Evolutionary conservation across 176 grass and related monocot genomes (phyloP).

Genomic region (Triticum turgidum): DNA sequence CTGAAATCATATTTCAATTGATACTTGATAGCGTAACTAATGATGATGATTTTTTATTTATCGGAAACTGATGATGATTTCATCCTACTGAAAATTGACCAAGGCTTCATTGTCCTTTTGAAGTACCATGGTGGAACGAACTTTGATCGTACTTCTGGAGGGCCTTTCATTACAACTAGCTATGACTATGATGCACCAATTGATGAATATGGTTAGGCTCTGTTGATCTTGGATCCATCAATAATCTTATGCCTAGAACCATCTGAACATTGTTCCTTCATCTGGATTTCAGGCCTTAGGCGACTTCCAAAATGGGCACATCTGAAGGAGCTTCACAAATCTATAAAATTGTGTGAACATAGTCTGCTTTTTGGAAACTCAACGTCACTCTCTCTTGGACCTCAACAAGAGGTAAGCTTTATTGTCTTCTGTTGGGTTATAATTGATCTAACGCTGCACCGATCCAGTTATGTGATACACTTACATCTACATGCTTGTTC

Average conservation of each 20-base stretch:
- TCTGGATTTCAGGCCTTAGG: slow-evolving; percentile 57
- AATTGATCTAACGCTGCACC: neutral
- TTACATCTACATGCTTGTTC: neutral
- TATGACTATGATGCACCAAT: slow-evolving; percentile 99
- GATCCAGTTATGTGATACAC: neutral
- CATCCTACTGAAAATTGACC: slow-evolving; percentile 19
- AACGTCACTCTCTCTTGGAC: slow-evolving; percentile 50
- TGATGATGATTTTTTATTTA: neutral
- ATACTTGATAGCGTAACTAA: neutral
- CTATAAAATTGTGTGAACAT: slow-evolving; percentile 84
- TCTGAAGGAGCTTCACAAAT: slow-evolving; percentile 90
- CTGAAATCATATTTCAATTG: slow-evolving; percentile 11
- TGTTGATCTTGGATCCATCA: slow-evolving; percentile 15
- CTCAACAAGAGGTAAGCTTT: slow-evolving; percentile 72
- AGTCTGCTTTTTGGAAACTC: slow-evolving; percentile 75
- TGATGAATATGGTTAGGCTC: slow-evolving; percentile 86
- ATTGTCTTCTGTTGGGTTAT: neutral
- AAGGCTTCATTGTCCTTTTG: slow-evolving; percentile 25
- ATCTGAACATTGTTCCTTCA: neutral
- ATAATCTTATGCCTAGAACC: neutral
- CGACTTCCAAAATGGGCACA: slow-evolving; percentile 95
- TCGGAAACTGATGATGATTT: neutral
- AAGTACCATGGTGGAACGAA: slow-evolving; percentile 99
- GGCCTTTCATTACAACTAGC: slow-evolving; percentile 98
- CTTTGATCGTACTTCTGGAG: slow-evolving; percentile 92